Conservation (phyloP, 2,329 filamentous ascomycete species). For the Tothia fuscella region DNA sequence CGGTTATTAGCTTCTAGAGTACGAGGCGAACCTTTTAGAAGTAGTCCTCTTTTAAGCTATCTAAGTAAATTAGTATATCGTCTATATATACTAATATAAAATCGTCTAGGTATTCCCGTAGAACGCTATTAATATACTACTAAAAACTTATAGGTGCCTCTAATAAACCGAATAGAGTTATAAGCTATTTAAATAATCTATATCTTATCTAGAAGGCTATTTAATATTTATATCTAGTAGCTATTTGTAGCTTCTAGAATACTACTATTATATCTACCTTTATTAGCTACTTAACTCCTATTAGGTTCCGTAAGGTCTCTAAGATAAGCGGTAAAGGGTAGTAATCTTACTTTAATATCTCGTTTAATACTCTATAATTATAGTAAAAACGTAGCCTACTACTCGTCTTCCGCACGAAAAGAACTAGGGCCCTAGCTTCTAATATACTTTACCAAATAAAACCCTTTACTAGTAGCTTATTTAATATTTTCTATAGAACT, state of each 20-base stretch:
- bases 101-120: conserved; percentile 1
- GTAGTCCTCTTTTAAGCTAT: not conserved
- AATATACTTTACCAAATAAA: not conserved
- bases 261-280: not conserved
- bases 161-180: not conserved
- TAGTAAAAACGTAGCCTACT: conserved; percentile 3
- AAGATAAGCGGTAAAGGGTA: not conserved
- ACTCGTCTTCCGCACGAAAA: not conserved
- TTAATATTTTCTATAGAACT: not conserved
- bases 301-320: conserved; percentile 1
- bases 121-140: not conserved
- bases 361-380: not conserved
- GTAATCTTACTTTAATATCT: not conserved
- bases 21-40: not conserved
- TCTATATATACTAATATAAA: too few relatives aligned
- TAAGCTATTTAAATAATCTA: too few relatives aligned
- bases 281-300: not conserved
- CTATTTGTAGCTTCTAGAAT: not conserved
- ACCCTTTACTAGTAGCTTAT: not conserved
- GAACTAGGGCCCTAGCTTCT: not conserved
- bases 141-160: not conserved
- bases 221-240: not conserved
- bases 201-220: not conserved
- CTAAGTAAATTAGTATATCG: too few relatives aligned
- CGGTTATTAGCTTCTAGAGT: not conserved